phyloP scores from a whole-genome alignment of 2,329 filamentous ascomycete species.

The Cladosporium cucumerinum region DNA sequence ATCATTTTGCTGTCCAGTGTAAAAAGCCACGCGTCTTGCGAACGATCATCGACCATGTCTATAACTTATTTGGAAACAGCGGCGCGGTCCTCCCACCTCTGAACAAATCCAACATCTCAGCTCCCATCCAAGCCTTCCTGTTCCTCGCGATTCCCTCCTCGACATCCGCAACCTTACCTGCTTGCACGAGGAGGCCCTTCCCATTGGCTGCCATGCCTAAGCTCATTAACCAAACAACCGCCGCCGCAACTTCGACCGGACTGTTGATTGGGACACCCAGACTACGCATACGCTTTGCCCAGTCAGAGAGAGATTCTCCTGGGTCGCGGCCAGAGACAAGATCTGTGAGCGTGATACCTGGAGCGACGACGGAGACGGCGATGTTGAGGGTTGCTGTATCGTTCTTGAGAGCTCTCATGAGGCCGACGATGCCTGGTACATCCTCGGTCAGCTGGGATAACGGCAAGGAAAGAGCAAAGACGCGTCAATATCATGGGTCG shows the following conservation, averaged over 20 bases:
- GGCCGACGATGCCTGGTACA: conserved; percentile 41
- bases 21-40: not conserved
- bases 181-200: conserved; percentile 46
- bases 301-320: conserved; percentile 37
- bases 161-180: conserved; percentile 42
- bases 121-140: conserved; percentile 48
- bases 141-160: conserved; percentile 47
- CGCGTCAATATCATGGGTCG: not conserved
- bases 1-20: not conserved
- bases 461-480: not conserved
- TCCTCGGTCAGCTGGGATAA: not conserved
- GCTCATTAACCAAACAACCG: conserved; percentile 46
- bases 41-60: not conserved
- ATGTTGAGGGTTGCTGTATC: conserved; percentile 47
- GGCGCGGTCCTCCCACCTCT: conserved; percentile 41
- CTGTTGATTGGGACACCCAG: conserved; percentile 49
- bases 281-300: conserved; percentile 43
- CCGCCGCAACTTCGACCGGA: conserved; percentile 43
- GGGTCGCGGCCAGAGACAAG: conserved; percentile 38
- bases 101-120: conserved; percentile 50
- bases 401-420: conserved; percentile 49
- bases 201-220: conserved; percentile 45
- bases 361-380: conserved; percentile 47
- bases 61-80: conserved; percentile 33
- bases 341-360: conserved; percentile 48